Conservation (phyloP, 352 stramenopile genomes). For the Pythium diclinum region DNA sequence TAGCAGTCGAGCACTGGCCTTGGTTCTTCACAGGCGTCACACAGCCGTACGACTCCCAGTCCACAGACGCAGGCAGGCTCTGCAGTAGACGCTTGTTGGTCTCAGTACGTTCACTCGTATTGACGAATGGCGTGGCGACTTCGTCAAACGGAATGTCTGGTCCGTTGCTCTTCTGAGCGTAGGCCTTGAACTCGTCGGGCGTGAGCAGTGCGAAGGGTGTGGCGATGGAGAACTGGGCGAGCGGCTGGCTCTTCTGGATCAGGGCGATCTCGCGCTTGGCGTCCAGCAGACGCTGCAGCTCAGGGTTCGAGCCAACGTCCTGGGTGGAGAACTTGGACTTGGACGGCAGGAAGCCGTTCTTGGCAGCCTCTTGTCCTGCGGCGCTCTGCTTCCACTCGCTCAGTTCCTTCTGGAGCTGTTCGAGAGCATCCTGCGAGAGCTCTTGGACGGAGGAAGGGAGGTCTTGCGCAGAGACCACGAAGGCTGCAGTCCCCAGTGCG, state of each 20-base stretch:
- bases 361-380: neutral
- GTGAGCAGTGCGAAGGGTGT: conserved; percentile 60
- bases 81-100: neutral
- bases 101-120: neutral
- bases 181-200: conserved; percentile 43
- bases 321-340: neutral
- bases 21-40: conserved; percentile 61
- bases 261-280: neutral
- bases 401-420: neutral
- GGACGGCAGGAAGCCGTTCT: neutral
- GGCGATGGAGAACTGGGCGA: conserved; percentile 46
- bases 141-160: no score
- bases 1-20: conserved; percentile 95
- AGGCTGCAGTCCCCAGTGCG: neutral
- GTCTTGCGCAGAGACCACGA: neutral
- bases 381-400: conserved; percentile 1
- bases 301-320: neutral
- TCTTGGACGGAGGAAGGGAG: neutral
- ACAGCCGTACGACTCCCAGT: conserved; percentile 10
- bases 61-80: neutral
- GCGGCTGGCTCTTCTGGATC: conserved; percentile 26
- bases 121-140: neutral
- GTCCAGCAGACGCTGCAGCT: conserved; percentile 6
- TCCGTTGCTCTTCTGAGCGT: conserved; percentile 15
- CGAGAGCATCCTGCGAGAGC: neutral